phyloP scores from a whole-genome alignment of 495 filamentous ascomycete genomes.

The Penicillium malachiteum region DNA sequence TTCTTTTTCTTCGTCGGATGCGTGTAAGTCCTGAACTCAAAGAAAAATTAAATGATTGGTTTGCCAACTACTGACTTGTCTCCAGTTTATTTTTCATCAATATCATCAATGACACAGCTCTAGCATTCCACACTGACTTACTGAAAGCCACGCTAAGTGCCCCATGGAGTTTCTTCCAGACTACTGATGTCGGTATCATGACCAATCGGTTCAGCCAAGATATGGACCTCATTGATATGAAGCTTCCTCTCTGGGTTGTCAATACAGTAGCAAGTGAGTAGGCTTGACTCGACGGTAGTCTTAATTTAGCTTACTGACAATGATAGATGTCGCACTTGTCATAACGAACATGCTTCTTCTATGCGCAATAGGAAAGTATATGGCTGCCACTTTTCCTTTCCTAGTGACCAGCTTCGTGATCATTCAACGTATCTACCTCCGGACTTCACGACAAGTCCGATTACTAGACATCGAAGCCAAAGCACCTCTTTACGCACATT shows the following conservation, averaged over 20 bases:
- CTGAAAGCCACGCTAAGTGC: not conserved
- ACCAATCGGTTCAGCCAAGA: conserved; percentile 23
- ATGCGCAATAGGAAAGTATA: too few relatives aligned
- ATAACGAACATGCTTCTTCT: too few relatives aligned
- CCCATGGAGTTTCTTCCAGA: not conserved
- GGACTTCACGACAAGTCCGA: not conserved
- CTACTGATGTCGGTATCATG: not conserved
- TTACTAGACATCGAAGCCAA: not conserved
- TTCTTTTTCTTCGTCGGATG: not conserved
- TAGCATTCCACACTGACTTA: not conserved
- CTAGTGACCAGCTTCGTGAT: too few relatives aligned
- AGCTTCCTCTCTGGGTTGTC: conserved; percentile 14
- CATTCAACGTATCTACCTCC: not conserved
- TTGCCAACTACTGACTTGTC: not conserved
- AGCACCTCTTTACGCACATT: not conserved
- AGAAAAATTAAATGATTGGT: not conserved
- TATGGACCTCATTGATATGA: conserved; percentile 41
- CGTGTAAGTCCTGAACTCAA: not conserved
- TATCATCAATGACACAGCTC: not conserved
- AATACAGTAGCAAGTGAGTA: too few relatives aligned
- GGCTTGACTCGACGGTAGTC: too few relatives aligned
- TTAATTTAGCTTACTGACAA: too few relatives aligned
- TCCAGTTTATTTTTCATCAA: not conserved
- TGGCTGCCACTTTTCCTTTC: too few relatives aligned
- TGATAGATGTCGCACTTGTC: too few relatives aligned